These are phyloP conservation scores for Pezicula carpinea DNA, from an alignment of 2,329 filamentous ascomycete species.

Conservation along the genomic window DNA sequence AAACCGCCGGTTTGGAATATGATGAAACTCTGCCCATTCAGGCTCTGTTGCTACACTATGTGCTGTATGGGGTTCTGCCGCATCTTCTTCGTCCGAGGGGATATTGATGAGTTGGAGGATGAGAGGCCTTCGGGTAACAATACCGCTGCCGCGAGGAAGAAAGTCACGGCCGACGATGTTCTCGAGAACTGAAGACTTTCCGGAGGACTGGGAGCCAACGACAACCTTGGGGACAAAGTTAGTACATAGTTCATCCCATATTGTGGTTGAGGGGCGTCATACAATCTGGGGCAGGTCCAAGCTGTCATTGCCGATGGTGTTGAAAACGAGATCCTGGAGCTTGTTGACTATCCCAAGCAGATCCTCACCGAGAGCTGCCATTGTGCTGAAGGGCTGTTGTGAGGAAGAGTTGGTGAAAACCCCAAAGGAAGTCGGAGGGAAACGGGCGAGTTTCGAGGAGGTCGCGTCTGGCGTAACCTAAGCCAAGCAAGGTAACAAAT, in stretches of 20 bases:
- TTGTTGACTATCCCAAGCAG: constrained; percentile 95
- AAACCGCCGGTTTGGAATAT: constrained; percentile 84
- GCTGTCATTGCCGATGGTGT: constrained; percentile 98
- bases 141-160: constrained; percentile 90
- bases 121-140: constrained; percentile 88
- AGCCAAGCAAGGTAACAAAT: no score
- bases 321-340: constrained; percentile 97
- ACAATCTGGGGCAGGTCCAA: constrained; percentile 98
- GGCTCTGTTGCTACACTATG: constrained; percentile 62
- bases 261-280: constrained; percentile 35
- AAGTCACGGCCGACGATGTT: constrained; percentile 99
- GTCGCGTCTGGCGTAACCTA: constrained; percentile 11
- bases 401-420: constrained; percentile 5
- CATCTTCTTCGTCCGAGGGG: constrained; percentile 66
- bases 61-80: constrained; percentile 69
- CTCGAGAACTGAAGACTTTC: constrained; percentile 97
- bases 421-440: background rate
- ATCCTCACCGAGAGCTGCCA: constrained; percentile 95
- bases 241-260: constrained; percentile 8
- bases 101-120: constrained; percentile 99
- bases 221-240: constrained; percentile 63
- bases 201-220: constrained; percentile 95
- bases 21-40: constrained; percentile 94
- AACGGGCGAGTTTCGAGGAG: constrained; percentile 1
- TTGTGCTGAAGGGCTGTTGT: constrained; percentile 34